Percentiles rank a stretch among this genome's conserved stretches.
Conservation (phyloP, 306 rosid genomes). For the Corylus heterophylla region DNA sequence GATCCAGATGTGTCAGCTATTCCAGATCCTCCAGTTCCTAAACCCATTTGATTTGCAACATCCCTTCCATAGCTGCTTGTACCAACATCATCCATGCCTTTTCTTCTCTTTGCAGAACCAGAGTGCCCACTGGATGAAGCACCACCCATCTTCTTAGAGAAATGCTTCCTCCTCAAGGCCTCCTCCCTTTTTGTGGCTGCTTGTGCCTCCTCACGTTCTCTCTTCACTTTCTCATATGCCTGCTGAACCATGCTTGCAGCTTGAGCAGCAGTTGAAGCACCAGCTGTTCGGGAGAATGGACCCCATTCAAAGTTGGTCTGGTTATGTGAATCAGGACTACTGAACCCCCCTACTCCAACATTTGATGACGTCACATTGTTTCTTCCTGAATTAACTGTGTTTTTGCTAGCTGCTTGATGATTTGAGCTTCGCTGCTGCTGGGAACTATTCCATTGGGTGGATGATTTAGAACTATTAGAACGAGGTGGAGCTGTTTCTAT, state of each 20-base stretch:
- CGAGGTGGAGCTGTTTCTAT: slow-evolving; percentile 83
- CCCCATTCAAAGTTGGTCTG: slow-evolving; percentile 67
- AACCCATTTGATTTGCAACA: slow-evolving; percentile 40
- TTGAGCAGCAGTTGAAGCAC: slow-evolving; percentile 73
- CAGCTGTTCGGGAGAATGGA: slow-evolving; percentile 65
- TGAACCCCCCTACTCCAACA: slow-evolving; percentile 43
- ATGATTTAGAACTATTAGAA: slow-evolving; percentile 57
- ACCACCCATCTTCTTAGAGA: slow-evolving; percentile 47
- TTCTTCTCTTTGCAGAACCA: slow-evolving; percentile 67
- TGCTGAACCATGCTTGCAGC: slow-evolving; percentile 91
- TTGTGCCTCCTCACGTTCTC: slow-evolving; percentile 88
- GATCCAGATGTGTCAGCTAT: slow-evolving; percentile 29
- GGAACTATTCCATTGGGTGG: slow-evolving; percentile 54
- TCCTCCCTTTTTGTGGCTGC: slow-evolving; percentile 68
- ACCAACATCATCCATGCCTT: slow-evolving; percentile 50
- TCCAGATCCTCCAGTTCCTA: slow-evolving; percentile 43
- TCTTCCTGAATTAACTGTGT: slow-evolving; percentile 42
- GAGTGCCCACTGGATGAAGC: slow-evolving; percentile 37
- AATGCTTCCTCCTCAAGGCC: slow-evolving; percentile 56
- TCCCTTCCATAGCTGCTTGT: slow-evolving; percentile 37
- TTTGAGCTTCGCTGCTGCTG: slow-evolving; percentile 41
- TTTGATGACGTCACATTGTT: slow-evolving; percentile 38
- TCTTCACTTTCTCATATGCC: slow-evolving; percentile 88
- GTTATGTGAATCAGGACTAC: slow-evolving; percentile 33
- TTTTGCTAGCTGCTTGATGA: slow-evolving; percentile 43